These are phyloP conservation scores for Ophiostoma sp. DNA, from an alignment of 2,329 filamentous ascomycete species.

Conservation along the genomic window DNA sequence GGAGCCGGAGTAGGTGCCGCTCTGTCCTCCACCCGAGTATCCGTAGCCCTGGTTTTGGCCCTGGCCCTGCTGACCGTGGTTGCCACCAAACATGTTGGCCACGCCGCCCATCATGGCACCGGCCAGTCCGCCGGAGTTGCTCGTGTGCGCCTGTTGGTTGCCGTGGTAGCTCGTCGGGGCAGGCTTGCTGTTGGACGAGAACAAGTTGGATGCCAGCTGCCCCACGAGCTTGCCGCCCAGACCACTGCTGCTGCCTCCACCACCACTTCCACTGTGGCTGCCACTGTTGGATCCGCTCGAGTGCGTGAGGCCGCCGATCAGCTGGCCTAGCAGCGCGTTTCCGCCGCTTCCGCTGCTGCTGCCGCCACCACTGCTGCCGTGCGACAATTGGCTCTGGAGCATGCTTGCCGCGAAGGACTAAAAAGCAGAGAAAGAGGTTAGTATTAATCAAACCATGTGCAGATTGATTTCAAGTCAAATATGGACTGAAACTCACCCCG, in stretches of 20 bases:
- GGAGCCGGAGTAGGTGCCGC: constrained; percentile 61
- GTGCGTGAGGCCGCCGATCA: constrained; percentile 47
- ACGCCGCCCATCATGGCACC: constrained; percentile 58
- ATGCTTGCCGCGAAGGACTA: constrained; percentile 63
- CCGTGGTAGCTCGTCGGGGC: constrained; percentile 52
- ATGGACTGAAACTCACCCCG: constrained; percentile 53
- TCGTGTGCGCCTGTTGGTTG: constrained; percentile 44
- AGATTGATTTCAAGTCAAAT: not conserved
- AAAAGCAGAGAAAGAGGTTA: constrained; percentile 28
- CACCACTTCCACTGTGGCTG: constrained; percentile 32
- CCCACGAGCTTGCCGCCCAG: constrained; percentile 56
- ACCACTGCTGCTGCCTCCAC: constrained; percentile 41
- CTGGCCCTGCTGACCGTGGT: constrained; percentile 40
- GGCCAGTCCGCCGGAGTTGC: constrained; percentile 49
- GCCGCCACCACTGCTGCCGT: constrained; percentile 38
- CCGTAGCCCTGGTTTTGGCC: constrained; percentile 61
- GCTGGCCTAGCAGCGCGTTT: constrained; percentile 47
- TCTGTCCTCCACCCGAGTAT: constrained; percentile 58
- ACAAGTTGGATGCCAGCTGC: constrained; percentile 56
- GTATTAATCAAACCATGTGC: not conserved
- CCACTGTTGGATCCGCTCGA: constrained; percentile 37
- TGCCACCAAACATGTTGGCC: constrained; percentile 53
- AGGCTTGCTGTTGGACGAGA: constrained; percentile 53
- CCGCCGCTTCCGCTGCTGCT: constrained; percentile 41
- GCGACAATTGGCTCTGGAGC: constrained; percentile 49